Evolutionary conservation across 2,329 filamentous ascomycete species (phyloP).

Genomic region (Phaeosphaeria sp.): DNA sequence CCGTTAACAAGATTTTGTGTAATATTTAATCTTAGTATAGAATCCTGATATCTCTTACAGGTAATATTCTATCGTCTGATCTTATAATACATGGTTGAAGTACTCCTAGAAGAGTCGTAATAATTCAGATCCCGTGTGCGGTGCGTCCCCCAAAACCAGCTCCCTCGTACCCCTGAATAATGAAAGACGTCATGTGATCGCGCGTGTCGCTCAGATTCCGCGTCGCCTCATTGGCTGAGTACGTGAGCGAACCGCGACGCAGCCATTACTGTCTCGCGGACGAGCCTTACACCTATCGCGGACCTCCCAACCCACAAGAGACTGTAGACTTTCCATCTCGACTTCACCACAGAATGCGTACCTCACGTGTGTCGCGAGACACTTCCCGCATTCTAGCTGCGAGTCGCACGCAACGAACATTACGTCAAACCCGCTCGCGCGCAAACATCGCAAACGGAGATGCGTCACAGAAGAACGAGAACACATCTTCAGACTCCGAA

Average conservation of each 20-base stretch:
- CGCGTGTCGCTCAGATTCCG: neutral
- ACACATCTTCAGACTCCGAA: conserved; percentile 34
- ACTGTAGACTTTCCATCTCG: neutral
- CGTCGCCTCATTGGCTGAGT: conserved; percentile 1
- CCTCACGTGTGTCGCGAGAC: conserved; percentile 48
- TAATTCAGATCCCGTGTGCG: too few relatives aligned
- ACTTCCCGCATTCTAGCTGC: conserved; percentile 41
- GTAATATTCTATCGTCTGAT: too few relatives aligned
- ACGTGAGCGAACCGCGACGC: conserved; percentile 4
- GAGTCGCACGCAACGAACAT: conserved; percentile 32
- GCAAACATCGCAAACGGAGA: conserved; percentile 22
- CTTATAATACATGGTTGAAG: too few relatives aligned
- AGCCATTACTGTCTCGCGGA: conserved; percentile 3
- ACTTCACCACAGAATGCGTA: conserved; percentile 33
- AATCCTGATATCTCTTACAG: too few relatives aligned
- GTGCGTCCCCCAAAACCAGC: too few relatives aligned
- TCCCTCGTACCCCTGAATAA: too few relatives aligned
- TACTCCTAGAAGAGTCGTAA: too few relatives aligned
- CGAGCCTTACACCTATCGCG: neutral
- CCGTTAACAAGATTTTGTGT: too few relatives aligned
- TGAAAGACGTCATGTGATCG: conserved; percentile 6
- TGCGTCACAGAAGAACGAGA: conserved; percentile 15
- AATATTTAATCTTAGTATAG: too few relatives aligned
- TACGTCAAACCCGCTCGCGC: conserved; percentile 41
- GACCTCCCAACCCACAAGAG: neutral